phyloP scores from a whole-genome alignment of 2,329 filamentous ascomycete genomes.

The Aspergillus pseudoterreus region DNA sequence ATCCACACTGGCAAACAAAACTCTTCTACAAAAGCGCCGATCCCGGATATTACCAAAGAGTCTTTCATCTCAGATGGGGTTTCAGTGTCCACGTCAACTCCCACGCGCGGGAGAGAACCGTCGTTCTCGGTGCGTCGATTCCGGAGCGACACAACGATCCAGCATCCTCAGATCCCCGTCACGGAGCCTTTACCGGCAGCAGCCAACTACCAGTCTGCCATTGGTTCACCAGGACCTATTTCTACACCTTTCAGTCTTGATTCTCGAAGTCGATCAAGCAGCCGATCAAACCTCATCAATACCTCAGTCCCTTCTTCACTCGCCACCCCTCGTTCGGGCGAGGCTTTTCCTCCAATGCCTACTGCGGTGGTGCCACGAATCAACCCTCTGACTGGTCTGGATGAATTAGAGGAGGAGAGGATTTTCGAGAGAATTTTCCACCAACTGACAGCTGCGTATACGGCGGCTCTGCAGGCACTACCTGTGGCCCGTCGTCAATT shows the following conservation, averaged over 20 bases:
- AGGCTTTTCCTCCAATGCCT: constrained; percentile 62
- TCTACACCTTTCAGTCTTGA: constrained; percentile 32
- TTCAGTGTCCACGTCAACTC: constrained; percentile 35
- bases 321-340: constrained; percentile 72
- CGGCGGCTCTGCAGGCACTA: constrained; percentile 67
- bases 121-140: constrained; percentile 42
- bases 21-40: constrained; percentile 23
- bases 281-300: constrained; percentile 52
- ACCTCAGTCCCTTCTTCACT: constrained; percentile 46
- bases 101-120: constrained; percentile 44
- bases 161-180: constrained; percentile 37
- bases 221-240: constrained; percentile 28
- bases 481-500: constrained; percentile 69
- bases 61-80: constrained; percentile 25
- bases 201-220: constrained; percentile 20
- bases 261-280: constrained; percentile 45
- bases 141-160: constrained; percentile 50
- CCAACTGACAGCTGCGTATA: constrained; percentile 68
- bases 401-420: constrained; percentile 69
- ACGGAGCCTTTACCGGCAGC: constrained; percentile 31
- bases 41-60: constrained; percentile 29
- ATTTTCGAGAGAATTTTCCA: constrained; percentile 80
- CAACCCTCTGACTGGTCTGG: constrained; percentile 57
- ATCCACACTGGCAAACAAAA: constrained; percentile 28
- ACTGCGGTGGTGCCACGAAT: constrained; percentile 48